These are phyloP conservation scores for Agastache rugosa DNA, from an alignment of 257 asterid genomes.

Conservation along the genomic window DNA sequence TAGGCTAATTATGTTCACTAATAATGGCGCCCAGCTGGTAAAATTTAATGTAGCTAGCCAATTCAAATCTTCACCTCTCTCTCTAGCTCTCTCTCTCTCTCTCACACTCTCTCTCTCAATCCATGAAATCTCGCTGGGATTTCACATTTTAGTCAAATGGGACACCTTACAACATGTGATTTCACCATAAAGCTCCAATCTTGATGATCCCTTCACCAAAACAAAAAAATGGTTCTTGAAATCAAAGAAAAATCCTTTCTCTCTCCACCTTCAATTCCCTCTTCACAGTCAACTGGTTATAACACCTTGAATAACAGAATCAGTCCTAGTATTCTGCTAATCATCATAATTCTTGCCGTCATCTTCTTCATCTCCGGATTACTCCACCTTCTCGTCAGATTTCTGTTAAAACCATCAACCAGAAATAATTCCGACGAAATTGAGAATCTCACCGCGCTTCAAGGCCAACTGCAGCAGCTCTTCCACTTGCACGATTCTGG, in stretches of 20 bases:
- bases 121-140: slow-evolving; percentile 20
- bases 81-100: slow-evolving; percentile 10
- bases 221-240: slow-evolving; percentile 38
- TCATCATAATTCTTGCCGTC: slow-evolving; percentile 72
- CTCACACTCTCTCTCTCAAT: slow-evolving; percentile 24
- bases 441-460: slow-evolving; percentile 63
- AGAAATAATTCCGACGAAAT: slow-evolving; percentile 62
- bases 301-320: slow-evolving; percentile 59
- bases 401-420: slow-evolving; percentile 52
- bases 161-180: slow-evolving; percentile 29
- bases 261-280: slow-evolving; percentile 48
- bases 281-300: slow-evolving; percentile 35
- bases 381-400: slow-evolving; percentile 80
- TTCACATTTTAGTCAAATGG: slow-evolving; percentile 36
- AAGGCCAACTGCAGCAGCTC: slow-evolving; percentile 93
- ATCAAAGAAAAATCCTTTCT: slow-evolving; percentile 45
- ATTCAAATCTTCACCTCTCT: slow-evolving; percentile 43
- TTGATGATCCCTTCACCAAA: slow-evolving; percentile 34
- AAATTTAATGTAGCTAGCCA: slow-evolving; percentile 43
- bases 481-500: slow-evolving; percentile 89
- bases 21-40: slow-evolving; percentile 40
- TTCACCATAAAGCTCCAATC: slow-evolving; percentile 42
- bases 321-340: slow-evolving; percentile 70
- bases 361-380: slow-evolving; percentile 82
- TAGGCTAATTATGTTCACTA: slow-evolving; percentile 35